Conservation (phyloP, 1,284 basidiomycete species). For the Ganoderma resinaceum region DNA sequence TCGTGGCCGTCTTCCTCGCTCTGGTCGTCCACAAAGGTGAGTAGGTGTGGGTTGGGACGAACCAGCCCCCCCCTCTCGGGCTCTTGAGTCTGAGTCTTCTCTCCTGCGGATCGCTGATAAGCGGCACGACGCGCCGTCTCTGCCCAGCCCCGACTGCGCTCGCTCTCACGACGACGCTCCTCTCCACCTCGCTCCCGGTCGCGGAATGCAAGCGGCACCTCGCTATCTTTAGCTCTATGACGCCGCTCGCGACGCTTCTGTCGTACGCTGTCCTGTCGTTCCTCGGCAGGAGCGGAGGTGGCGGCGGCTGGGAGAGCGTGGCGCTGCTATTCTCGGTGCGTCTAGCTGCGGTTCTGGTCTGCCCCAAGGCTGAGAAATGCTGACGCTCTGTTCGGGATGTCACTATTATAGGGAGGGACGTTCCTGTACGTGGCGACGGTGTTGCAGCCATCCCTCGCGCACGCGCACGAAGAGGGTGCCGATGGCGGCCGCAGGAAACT, state of each 20-base stretch:
- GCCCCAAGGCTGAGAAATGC: neutral
- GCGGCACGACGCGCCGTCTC: neutral
- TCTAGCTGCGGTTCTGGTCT: slow-evolving; percentile 4
- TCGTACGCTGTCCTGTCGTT: slow-evolving; percentile 72
- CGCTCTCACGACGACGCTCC: slow-evolving; percentile 81
- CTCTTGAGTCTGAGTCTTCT: no score
- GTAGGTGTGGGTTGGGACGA: neutral
- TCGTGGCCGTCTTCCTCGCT: slow-evolving; percentile 87
- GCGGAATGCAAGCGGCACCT: slow-evolving; percentile 77
- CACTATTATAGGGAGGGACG: slow-evolving; percentile 82
- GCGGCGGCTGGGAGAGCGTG: slow-evolving; percentile 69
- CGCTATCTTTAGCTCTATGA: slow-evolving; percentile 80
- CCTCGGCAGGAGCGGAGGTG: slow-evolving; percentile 44
- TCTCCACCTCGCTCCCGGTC: slow-evolving; percentile 75
- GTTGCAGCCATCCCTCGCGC: slow-evolving; percentile 73
- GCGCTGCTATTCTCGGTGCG: slow-evolving; percentile 83
- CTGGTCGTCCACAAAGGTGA: slow-evolving; percentile 89
- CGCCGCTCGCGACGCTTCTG: slow-evolving; percentile 77
- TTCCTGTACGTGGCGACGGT: slow-evolving; percentile 96
- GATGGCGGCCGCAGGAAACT: slow-evolving; percentile 32
- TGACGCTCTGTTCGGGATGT: neutral
- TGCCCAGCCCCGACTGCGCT: slow-evolving; percentile 83
- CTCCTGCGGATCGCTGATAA: slow-evolving; percentile 6
- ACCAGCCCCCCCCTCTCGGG: neutral
- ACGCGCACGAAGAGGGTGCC: slow-evolving; percentile 41